Percentiles rank a stretch among this genome's conserved stretches.
phyloP scores from a whole-genome alignment of 805 yeast genomes.

The Myxozyma sirexii region DNA sequence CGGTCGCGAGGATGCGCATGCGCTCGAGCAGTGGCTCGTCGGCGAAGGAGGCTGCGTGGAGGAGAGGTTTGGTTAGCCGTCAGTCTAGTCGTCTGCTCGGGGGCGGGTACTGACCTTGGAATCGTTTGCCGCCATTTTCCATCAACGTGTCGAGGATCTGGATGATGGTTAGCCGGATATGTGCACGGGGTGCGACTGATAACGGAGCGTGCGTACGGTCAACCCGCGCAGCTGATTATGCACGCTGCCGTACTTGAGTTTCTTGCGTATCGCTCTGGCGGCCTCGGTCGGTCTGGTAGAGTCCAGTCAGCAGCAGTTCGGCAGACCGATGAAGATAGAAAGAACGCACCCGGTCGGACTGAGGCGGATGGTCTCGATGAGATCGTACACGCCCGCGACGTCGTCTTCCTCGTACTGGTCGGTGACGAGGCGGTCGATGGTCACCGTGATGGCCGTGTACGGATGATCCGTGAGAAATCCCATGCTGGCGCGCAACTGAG shows the following conservation, averaged over 20 bases:
- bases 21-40: constrained; percentile 72
- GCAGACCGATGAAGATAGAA: neutral
- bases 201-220: constrained; percentile 43
- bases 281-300: constrained; percentile 64
- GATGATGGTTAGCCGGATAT: too few relatives aligned
- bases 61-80: too few relatives aligned
- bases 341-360: constrained; percentile 44
- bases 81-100: too few relatives aligned
- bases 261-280: constrained; percentile 87
- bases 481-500: constrained; percentile 4
- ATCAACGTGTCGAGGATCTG: constrained; percentile 59
- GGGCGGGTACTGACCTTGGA: constrained; percentile 36
- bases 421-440: constrained; percentile 45
- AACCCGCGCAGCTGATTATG: constrained; percentile 70
- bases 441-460: constrained; percentile 48
- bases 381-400: constrained; percentile 56
- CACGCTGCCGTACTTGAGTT: constrained; percentile 77
- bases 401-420: constrained; percentile 44
- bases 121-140: constrained; percentile 53
- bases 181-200: neutral
- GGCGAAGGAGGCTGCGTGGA: constrained; percentile 33
- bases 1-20: constrained; percentile 55
- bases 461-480: constrained; percentile 44
- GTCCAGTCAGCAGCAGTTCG: constrained; percentile 27
- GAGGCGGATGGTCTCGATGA: constrained; percentile 56